A percentile compares a stretch with the other conserved stretches of the same genome.
These are phyloP conservation scores for Penicillium odoratum DNA, from an alignment of 495 filamentous ascomycete genomes.

Conservation along the genomic window DNA sequence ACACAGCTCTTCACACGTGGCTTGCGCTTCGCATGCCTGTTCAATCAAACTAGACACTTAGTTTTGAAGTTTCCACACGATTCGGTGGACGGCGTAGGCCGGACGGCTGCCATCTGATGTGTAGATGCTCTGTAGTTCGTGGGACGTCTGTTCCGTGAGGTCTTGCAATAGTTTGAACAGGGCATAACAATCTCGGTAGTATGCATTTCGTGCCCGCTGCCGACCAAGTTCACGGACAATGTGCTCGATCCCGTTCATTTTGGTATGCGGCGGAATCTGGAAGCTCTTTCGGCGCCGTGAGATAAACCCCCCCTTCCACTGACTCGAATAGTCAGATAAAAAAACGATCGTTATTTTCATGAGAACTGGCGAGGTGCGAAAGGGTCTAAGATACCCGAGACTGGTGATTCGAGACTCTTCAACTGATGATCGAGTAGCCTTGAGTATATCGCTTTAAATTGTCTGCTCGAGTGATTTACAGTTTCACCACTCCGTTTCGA, in stretches of 20 bases:
- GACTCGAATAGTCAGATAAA: not conserved
- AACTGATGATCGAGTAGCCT: not conserved
- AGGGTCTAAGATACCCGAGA: not conserved
- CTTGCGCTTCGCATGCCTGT: not conserved
- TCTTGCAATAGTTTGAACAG: slow-evolving; percentile 11
- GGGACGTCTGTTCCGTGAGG: not conserved
- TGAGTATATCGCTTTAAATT: no score
- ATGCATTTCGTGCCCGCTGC: slow-evolving; percentile 3
- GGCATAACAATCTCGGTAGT: slow-evolving; percentile 8
- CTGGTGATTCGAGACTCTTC: not conserved
- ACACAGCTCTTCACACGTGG: not conserved
- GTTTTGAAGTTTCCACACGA: not conserved
- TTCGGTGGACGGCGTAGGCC: not conserved
- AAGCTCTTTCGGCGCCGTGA: not conserved
- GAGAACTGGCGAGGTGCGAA: not conserved
- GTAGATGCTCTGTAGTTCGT: not conserved
- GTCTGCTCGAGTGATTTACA: no score
- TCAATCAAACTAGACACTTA: not conserved
- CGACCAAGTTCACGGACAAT: slow-evolving; percentile 3
- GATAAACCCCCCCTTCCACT: not conserved
- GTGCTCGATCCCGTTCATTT: slow-evolving; percentile 1
- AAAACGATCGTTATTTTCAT: not conserved
- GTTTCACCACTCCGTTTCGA: no score
- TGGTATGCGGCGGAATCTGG: not conserved
- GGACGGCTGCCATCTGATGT: not conserved